These are phyloP conservation scores for Solanum piurae DNA, from an alignment of 257 asterid genomes.

Conservation along the genomic window DNA sequence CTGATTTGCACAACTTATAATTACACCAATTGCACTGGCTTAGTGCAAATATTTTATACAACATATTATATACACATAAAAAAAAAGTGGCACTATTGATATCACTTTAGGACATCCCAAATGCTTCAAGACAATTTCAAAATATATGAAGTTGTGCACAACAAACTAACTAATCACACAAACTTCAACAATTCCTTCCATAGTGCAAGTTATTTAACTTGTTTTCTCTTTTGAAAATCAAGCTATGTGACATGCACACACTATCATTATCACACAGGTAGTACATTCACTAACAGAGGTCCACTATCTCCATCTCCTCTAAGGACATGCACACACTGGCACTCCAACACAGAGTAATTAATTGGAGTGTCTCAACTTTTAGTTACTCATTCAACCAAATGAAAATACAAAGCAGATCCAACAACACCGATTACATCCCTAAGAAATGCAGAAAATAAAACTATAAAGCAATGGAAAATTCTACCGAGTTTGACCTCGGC, in stretches of 20 bases:
- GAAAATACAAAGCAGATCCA: neutral
- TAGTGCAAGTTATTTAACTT: neutral
- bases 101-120: neutral
- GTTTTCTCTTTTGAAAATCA: neutral
- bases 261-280: neutral
- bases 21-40: neutral
- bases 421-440: neutral
- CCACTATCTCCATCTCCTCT: neutral
- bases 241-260: neutral
- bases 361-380: neutral
- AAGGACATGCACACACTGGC: neutral
- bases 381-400: neutral
- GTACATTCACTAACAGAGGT: neutral
- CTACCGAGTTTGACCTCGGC: neutral
- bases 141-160: neutral
- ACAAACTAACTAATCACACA: neutral
- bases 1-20: neutral
- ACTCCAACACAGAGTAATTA: neutral
- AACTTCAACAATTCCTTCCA: neutral
- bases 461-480: neutral
- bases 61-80: neutral
- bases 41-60: neutral
- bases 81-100: neutral
- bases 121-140: neutral
- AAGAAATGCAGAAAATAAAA: neutral